phyloP scores from a whole-genome alignment of 768 basidiomycete species.

The Lactarius quietus region DNA sequence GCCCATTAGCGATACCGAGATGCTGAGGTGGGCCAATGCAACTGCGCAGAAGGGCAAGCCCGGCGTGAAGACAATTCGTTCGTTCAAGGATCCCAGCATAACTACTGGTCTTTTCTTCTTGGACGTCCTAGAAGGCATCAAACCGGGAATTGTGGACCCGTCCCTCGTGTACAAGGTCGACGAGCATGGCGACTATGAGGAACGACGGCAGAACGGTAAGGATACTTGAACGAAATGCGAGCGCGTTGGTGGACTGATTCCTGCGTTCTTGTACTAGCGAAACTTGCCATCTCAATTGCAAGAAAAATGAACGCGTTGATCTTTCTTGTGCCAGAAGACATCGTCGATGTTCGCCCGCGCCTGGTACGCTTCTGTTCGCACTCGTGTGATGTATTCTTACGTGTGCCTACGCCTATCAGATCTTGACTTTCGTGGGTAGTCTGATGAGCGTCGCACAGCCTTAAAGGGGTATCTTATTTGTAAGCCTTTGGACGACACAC shows the following conservation, averaged over 20 bases:
- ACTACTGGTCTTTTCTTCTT: conserved; percentile 92
- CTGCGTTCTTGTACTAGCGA: conserved; percentile 51
- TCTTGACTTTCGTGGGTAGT: conserved; percentile 93
- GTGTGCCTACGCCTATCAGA: conserved; percentile 42
- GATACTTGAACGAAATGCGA: too few species aligned
- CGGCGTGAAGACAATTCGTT: conserved; percentile 62
- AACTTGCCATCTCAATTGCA: conserved; percentile 97
- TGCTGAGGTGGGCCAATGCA: conserved; percentile 94
- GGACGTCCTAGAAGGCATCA: conserved; percentile 84
- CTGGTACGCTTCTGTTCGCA: conserved; percentile 46
- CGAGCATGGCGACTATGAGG: conserved; percentile 71
- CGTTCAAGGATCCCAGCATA: conserved; percentile 91
- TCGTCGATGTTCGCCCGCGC: conserved; percentile 89
- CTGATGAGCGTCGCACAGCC: conserved; percentile 69
- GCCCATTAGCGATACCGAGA: conserved; percentile 87
- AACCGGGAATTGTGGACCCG: conserved; percentile 95
- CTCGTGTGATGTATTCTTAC: conserved; percentile 3
- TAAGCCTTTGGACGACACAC: not conserved
- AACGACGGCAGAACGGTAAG: conserved; percentile 88
- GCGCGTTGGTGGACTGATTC: not conserved
- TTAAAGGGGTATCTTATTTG: conserved; percentile 22
- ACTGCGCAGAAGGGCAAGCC: conserved; percentile 74
- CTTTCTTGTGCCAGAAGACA: conserved; percentile 95
- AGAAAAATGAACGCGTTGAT: conserved; percentile 95
- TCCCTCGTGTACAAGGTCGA: conserved; percentile 62